Percentiles rank a stretch among this genome's conserved stretches.
These are phyloP conservation scores for Anthostomella pinea DNA, from an alignment of 2,329 filamentous ascomycete genomes.

Conservation along the genomic window DNA sequence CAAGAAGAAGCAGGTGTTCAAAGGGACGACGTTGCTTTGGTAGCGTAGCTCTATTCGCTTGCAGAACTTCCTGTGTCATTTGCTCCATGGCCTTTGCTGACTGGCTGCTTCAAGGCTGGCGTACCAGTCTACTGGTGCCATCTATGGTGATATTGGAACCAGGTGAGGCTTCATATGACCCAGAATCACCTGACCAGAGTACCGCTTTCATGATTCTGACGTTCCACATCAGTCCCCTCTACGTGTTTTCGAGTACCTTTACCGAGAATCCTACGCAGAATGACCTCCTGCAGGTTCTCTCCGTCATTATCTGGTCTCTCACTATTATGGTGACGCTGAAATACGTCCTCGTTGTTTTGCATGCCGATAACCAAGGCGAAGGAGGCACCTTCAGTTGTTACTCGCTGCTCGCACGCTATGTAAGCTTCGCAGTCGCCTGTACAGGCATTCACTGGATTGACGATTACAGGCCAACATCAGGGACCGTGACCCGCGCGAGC, in stretches of 20 bases:
- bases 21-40: slow-evolving; percentile 35
- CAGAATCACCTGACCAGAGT: neutral
- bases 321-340: slow-evolving; percentile 69
- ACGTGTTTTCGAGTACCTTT: slow-evolving; percentile 70
- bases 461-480: slow-evolving; percentile 53
- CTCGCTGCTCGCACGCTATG: slow-evolving; percentile 59
- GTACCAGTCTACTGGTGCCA: slow-evolving; percentile 64
- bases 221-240: slow-evolving; percentile 54
- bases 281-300: slow-evolving; percentile 62
- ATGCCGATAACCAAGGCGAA: slow-evolving; percentile 68
- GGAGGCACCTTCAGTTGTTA: slow-evolving; percentile 69
- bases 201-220: too few relatives aligned
- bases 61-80: neutral
- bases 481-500: slow-evolving; percentile 55
- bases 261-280: slow-evolving; percentile 50
- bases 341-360: slow-evolving; percentile 64
- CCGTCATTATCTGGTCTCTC: slow-evolving; percentile 67
- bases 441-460: slow-evolving; percentile 1
- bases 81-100: neutral
- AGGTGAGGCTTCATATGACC: slow-evolving; percentile 17
- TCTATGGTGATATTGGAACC: slow-evolving; percentile 67
- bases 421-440: slow-evolving; percentile 24
- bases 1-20: slow-evolving; percentile 37
- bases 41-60: slow-evolving; percentile 17
- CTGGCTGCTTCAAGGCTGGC: slow-evolving; percentile 43